Base-by-base conservation (phyloP, 2,329 filamentous ascomycete species). In the Cladosporium sphaerospermum region DNA sequence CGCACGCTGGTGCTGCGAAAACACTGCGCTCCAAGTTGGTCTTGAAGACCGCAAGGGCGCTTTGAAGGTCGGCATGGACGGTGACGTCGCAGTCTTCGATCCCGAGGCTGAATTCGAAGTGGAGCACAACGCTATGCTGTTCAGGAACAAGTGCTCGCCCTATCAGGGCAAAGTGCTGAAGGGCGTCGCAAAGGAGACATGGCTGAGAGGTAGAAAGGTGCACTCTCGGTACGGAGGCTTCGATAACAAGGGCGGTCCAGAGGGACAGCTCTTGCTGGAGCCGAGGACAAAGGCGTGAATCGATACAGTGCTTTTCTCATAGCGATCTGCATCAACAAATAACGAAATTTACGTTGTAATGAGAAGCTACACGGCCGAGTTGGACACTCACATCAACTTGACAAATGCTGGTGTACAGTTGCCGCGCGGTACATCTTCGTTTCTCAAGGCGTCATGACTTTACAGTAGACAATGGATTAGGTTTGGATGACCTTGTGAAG, bases 71-170 rank as follows among this genome's bases (percentile, higher is more conserved):
- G 92, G 92, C 0, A 86, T 89, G 71, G 92, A 97, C 69, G 92
- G 86, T 1, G 92, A 97, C 67, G 79, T 97, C 41, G 93, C 89
- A 62, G 84, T 97, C n/a, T 96, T 97, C 67, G 92, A 97, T 67
- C 89, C 95, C 58, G 73, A 78, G 16, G 83, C 83, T 18, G 79
- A 80, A 61, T 99, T 92, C 79, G 79, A 83, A 23, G 84, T 78
- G 50, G 72, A 73, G 64, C 72, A 64, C 13, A 83, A 80, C 57
- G 89, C 89, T 46, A 95, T 99, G 90, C 80, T 93, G 60, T 99
- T 95, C 80, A 85, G 89, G 71, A 96, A 96, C 72, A 89, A 89
- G 66, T 91, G 89, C 75, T 90, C 85, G 53, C 90, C 91, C 0
- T 96, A 95, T 78, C 86, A 96, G 68, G 88, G 88, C 19, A 86